Conservation (phyloP, 129 eudicot species). For the Centaurea solstitialis region DNA sequence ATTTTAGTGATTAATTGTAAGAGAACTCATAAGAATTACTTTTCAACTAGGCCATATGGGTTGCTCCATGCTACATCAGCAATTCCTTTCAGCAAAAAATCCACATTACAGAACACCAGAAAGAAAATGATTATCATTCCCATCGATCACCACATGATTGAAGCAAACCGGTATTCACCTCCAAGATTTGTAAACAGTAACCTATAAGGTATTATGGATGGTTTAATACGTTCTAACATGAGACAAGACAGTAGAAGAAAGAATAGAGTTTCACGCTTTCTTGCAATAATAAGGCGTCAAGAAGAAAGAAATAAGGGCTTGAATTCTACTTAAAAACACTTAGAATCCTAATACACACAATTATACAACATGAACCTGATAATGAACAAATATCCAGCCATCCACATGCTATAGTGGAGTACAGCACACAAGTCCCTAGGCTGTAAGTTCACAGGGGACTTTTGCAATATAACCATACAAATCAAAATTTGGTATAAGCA, state of each 20-base stretch:
- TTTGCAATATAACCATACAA: not conserved
- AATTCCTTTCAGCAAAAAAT: too few species aligned
- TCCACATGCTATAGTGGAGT: not conserved
- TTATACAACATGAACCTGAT: not conserved
- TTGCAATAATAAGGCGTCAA: not conserved
- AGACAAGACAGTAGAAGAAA: not conserved
- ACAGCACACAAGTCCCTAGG: not conserved
- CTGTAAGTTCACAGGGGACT: not conserved
- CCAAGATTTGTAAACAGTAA: too few species aligned
- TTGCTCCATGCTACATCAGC: too few species aligned
- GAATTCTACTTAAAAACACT: not conserved
- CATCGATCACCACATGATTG: too few species aligned
- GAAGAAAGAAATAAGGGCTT: not conserved
- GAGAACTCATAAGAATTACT: too few species aligned
- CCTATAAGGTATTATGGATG: slow-evolving; percentile 40
- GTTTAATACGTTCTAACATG: not conserved
- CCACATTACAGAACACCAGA: too few species aligned
- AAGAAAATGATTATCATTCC: too few species aligned
- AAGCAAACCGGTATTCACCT: slow-evolving; percentile 98
- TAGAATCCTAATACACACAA: not conserved
- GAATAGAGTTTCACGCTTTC: not conserved
- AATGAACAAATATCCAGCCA: not conserved
- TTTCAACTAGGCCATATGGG: too few species aligned
- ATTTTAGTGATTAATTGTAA: too few species aligned
- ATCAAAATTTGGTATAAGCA: not conserved